Base-by-base conservation (phyloP, 352 stramenopile species). In the Peronospora tabacina region DNA sequence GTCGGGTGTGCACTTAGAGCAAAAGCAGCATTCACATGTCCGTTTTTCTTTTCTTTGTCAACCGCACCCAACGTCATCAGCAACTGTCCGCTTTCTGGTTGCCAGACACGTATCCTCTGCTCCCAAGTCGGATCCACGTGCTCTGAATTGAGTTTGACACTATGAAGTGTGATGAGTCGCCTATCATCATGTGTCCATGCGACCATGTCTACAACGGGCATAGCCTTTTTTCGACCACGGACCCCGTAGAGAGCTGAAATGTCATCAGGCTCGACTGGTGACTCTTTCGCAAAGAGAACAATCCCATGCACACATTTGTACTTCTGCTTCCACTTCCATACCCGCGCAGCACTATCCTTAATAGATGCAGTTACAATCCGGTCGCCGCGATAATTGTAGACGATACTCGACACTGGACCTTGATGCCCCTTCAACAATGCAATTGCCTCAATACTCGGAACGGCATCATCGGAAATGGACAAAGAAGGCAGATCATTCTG, bases 321-420 rank as follows among this genome's bases (percentile, higher is more conserved):
- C 34, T 74, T 83, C 26, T 63, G 66, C 33, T 77, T 74, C 63
- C 72, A 82, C 34, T 70, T 66, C 77, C 77, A 88, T 46, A 88
- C 56, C 19, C 77, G 68, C 6, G 75, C 73, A n/a, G 69, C 74
- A 36, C 94, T 94, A 55, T 98, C 95, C 57, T 96, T 94, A 55
- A 96, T 94, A 29, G 90, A 97, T 19, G 85, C 91, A 53, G 91
- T 97, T 3, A 97, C 72, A 52, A 98, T 82, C 7, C 85, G 74
- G 61, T 97, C 87, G 20, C 93, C 92, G 10, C 61, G 59, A 51
- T 88, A 66, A 39, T 88, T 98, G 57, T 97, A 98, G 15, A 88
- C 73, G 16, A 97, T 83, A 61, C 97, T 95, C 15, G 93, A 97
- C 29, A 98, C 90, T n/a, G 90, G 72, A 36, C 84, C 88, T 34